These are phyloP conservation scores for Pseudogymnoascus sp. DNA, from an alignment of 2,329 filamentous ascomycete genomes.

Conservation along the genomic window DNA sequence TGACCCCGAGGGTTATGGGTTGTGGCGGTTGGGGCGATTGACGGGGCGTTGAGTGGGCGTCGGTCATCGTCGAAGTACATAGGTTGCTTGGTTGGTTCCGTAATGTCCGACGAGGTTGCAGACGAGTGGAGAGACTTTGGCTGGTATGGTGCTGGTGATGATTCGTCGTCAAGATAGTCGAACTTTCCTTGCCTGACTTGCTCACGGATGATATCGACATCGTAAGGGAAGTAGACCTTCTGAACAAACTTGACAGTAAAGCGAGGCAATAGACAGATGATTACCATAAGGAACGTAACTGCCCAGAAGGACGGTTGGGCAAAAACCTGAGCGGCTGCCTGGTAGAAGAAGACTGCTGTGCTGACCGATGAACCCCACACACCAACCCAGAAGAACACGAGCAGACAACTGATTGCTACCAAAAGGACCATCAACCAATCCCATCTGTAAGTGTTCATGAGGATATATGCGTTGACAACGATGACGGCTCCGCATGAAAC, in stretches of 20 bases:
- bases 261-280: constrained; percentile 77
- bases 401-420: constrained; percentile 69
- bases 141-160: constrained; percentile 12
- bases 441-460: constrained; percentile 96
- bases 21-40: constrained; percentile 66
- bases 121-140: constrained; percentile 39
- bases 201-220: constrained; percentile 93
- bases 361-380: constrained; percentile 57
- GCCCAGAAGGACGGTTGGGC: constrained; percentile 81
- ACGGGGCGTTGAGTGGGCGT: constrained; percentile 88
- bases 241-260: constrained; percentile 82
- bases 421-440: constrained; percentile 91
- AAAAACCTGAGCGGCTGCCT: constrained; percentile 71
- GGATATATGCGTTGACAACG: constrained; percentile 86
- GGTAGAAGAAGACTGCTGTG: constrained; percentile 58
- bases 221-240: constrained; percentile 88
- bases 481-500: constrained; percentile 77
- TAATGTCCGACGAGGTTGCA: constrained; percentile 52
- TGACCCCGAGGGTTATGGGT: constrained; percentile 76
- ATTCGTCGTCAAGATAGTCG: constrained; percentile 49
- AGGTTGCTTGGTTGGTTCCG: constrained; percentile 41
- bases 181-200: constrained; percentile 80
- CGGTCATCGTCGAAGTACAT: constrained; percentile 74
- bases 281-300: constrained; percentile 66
- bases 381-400: constrained; percentile 95